Evolutionary conservation across 2,329 filamentous ascomycete genomes (phyloP).

Genomic region (Fusarium austroafricanum): DNA sequence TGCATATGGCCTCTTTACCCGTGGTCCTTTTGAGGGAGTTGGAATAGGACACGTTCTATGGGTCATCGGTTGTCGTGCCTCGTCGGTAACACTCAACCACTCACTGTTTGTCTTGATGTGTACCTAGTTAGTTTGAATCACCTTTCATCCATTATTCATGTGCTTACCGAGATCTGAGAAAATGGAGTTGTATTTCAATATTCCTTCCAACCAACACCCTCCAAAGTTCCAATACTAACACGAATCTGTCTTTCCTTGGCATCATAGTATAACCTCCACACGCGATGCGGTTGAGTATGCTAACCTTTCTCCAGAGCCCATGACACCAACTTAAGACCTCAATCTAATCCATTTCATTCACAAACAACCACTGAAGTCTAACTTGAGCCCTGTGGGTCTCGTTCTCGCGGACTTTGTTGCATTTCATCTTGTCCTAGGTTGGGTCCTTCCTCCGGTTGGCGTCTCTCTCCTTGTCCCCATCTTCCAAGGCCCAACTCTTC

Average conservation of each 20-base stretch:
- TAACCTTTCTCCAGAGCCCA: neutral
- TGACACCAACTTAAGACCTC: neutral
- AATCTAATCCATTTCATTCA: too few relatives aligned
- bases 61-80: neutral
- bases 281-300: neutral
- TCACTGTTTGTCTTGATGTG: neutral
- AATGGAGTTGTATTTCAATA: neutral
- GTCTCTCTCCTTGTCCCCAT: too few relatives aligned
- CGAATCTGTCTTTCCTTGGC: neutral
- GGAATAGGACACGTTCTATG: neutral
- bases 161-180: neutral
- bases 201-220: neutral
- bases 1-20: conserved; percentile 25
- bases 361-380: neutral
- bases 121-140: neutral
- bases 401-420: neutral
- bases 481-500: neutral
- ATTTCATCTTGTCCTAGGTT: neutral
- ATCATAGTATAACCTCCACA: too few relatives aligned
- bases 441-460: too few relatives aligned
- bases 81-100: neutral
- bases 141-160: neutral
- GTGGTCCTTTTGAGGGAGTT: conserved; percentile 22
- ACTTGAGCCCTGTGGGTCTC: neutral
- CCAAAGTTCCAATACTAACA: neutral